These are phyloP conservation scores for Phytophthora podocarpi DNA, from an alignment of 352 stramenopile genomes.

Conservation along the genomic window DNA sequence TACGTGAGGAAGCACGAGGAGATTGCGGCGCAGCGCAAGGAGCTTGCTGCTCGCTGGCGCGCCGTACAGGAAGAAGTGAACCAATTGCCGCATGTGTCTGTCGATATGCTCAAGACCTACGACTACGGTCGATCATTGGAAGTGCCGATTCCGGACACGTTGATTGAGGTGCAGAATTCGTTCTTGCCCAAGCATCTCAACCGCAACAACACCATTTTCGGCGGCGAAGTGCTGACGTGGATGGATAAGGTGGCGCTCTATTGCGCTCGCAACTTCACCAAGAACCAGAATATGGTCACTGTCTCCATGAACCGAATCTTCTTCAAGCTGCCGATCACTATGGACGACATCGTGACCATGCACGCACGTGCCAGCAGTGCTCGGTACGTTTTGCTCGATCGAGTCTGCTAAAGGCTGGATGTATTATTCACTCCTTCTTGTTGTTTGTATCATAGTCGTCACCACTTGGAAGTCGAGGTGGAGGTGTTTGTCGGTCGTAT, in stretches of 20 bases:
- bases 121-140: slow-evolving; percentile 45
- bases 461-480: slow-evolving; percentile 76
- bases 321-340: slow-evolving; percentile 74
- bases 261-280: slow-evolving; percentile 71
- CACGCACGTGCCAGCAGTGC: slow-evolving; percentile 64
- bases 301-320: slow-evolving; percentile 71
- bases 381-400: slow-evolving; percentile 47
- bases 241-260: slow-evolving; percentile 76
- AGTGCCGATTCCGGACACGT: slow-evolving; percentile 60
- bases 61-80: slow-evolving; percentile 71
- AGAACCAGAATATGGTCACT: slow-evolving; percentile 72
- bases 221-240: slow-evolving; percentile 68
- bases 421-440: slow-evolving; percentile 71
- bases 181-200: slow-evolving; percentile 67
- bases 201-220: slow-evolving; percentile 80
- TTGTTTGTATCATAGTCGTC: slow-evolving; percentile 41
- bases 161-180: slow-evolving; percentile 67
- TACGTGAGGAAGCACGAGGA: slow-evolving; percentile 59
- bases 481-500: slow-evolving; percentile 72
- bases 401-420: background rate
- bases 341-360: slow-evolving; percentile 72
- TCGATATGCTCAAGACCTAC: slow-evolving; percentile 64
- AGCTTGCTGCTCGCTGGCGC: slow-evolving; percentile 63
- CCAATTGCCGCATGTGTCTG: slow-evolving; percentile 58
- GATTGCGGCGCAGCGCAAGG: slow-evolving; percentile 66